Base-by-base conservation (phyloP, 129 eudicot species). In the Pulicaria dysenterica region DNA sequence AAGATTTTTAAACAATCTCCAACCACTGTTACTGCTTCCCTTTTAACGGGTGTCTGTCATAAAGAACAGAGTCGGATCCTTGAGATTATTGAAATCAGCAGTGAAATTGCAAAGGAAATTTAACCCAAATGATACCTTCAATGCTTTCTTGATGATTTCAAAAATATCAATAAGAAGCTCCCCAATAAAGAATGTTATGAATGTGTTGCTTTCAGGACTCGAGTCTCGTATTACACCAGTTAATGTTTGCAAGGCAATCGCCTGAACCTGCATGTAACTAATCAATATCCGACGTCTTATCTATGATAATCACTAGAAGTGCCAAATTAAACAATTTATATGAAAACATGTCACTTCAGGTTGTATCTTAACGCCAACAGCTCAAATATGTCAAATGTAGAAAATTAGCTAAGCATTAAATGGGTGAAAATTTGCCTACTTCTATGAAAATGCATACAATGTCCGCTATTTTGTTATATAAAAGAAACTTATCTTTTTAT, bases 1-100 rank as follows among this genome's bases (percentile, higher is more conserved):
- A 94, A 81, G 69, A 85, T 72, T 83, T 79, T 90, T 76, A 94
- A 84, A 77, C 98, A 90, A 73, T 94, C 98, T 76, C 91, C 95
- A 50, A 70, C 85, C 73, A 90, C 81, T 8, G 83, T 74, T 82
- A 87, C 82, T 56, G 88, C 89, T 81, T 86, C 97, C 84, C 82
- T 85, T 69, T 74, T 84, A 64, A 86, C 83, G 10, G 91, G 88
- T 67, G 65, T 81, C 96, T 94, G 89, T 38, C 17, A 62, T 55
- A 46, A 85, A 72, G 15, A 77, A 64, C 36, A 76, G 44, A 15
- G 37, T 38, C 7, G 24, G 41, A 41, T 75, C 65, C 68, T 31
- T 46, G 64, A 79, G 55, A 50, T 53, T 63, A 41, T 17, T 17
- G 65, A 44, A 51, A 57, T 39, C 5, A 11, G 58, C 31, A 63